phyloP scores from a whole-genome alignment of 495 filamentous ascomycete species.

The Aspergillus panamensis region DNA sequence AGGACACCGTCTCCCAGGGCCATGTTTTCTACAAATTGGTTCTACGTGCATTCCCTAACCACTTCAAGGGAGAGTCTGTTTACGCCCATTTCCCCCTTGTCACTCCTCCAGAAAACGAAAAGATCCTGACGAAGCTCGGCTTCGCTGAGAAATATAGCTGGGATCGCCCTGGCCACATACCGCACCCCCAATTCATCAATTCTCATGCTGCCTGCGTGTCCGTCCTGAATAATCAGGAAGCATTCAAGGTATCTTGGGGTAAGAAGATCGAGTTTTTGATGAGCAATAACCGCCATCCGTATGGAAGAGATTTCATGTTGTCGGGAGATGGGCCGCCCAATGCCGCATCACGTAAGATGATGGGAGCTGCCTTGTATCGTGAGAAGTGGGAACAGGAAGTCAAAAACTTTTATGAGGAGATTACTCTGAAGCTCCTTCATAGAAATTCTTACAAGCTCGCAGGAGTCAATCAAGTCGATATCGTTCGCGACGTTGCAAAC shows the following conservation, averaged over 20 bases:
- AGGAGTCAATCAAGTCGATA: conserved; percentile 55
- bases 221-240: conserved; percentile 47
- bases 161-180: conserved; percentile 38
- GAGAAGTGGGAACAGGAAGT: conserved; percentile 51
- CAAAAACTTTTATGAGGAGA: conserved; percentile 49
- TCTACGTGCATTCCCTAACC: conserved; percentile 56
- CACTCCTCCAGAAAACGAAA: conserved; percentile 51
- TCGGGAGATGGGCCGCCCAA: conserved; percentile 50
- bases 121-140: conserved; percentile 46
- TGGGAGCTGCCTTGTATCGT: conserved; percentile 46
- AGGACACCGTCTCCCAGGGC: conserved; percentile 50
- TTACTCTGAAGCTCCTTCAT: conserved; percentile 49
- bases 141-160: conserved; percentile 50
- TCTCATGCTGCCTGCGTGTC: conserved; percentile 47
- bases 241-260: conserved; percentile 57
- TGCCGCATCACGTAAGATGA: conserved; percentile 44
- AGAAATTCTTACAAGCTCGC: conserved; percentile 50
- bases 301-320: conserved; percentile 53
- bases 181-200: conserved; percentile 39
- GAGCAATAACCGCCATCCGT: conserved; percentile 35
- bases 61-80: conserved; percentile 53
- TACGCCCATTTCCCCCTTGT: conserved; percentile 61
- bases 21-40: conserved; percentile 60
- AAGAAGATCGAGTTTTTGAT: conserved; percentile 51
- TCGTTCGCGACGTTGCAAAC: conserved; percentile 62